Evolutionary conservation across 768 basidiomycete genomes (phyloP).

Genomic region (Pisolithus albus): DNA sequence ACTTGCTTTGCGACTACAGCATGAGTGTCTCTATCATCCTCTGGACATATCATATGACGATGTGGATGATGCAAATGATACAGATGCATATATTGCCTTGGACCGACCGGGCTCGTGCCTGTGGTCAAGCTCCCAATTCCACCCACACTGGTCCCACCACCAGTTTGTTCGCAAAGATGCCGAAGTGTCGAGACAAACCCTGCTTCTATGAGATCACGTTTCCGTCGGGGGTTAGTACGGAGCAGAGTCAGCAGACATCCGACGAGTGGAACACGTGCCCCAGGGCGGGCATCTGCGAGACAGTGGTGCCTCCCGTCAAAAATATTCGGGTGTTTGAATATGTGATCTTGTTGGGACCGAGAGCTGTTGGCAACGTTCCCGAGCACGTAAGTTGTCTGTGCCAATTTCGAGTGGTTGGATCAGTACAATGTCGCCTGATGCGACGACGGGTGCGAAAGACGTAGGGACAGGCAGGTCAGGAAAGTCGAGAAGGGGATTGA

Average conservation of each 20-base stretch:
- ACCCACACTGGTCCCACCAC: constrained; percentile 12
- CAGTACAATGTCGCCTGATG: too few relatives aligned
- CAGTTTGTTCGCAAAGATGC: constrained; percentile 37
- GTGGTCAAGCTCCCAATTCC: constrained; percentile 15
- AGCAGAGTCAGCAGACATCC: constrained; percentile 54
- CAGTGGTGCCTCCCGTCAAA: constrained; percentile 49
- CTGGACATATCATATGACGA: constrained; percentile 36
- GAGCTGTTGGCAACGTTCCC: constrained; percentile 65
- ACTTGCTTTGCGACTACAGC: constrained; percentile 50
- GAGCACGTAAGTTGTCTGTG: constrained; percentile 51
- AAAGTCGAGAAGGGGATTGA: not conserved
- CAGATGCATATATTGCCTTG: not conserved
- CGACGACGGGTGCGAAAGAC: too few relatives aligned
- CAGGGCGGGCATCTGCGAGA: constrained; percentile 52
- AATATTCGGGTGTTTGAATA: constrained; percentile 46
- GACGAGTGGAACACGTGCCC: constrained; percentile 55
- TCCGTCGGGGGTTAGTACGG: constrained; percentile 30
- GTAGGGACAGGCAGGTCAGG: not conserved
- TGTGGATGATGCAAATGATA: not conserved
- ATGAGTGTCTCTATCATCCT: constrained; percentile 59
- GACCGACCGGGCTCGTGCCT: constrained; percentile 1
- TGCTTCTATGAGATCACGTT: constrained; percentile 35
- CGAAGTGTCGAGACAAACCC: constrained; percentile 40
- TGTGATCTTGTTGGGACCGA: constrained; percentile 40
- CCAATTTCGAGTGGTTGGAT: not conserved